Conservation (phyloP, 177 flowering plant species). For the Telopea speciosissima region DNA sequence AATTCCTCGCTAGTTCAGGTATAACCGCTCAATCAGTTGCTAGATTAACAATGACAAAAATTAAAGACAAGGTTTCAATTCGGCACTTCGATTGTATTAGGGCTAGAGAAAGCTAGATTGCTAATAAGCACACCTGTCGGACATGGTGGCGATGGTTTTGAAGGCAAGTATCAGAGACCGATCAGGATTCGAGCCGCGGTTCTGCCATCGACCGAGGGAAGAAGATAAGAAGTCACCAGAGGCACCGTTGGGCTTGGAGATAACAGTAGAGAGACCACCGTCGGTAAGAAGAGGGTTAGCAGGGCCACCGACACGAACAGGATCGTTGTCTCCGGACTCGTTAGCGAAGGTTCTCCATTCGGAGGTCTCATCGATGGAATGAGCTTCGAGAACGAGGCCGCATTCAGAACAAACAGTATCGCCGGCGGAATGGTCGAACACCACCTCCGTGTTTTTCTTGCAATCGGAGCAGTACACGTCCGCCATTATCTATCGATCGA, state of each 20-base stretch:
- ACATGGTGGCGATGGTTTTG: conserved; percentile 26
- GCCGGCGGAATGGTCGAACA: conserved; percentile 25
- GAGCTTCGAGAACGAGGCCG: conserved; percentile 26
- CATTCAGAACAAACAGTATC: conserved; percentile 29
- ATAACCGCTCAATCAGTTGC: background rate
- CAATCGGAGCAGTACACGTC: conserved; percentile 23
- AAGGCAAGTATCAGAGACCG: conserved; percentile 21
- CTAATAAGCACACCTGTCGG: conserved; percentile 14
- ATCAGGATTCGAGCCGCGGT: conserved; percentile 22
- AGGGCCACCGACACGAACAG: conserved; percentile 30
- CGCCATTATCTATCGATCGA: conserved; percentile 5
- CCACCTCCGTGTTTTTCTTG: conserved; percentile 25
- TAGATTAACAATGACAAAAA: background rate
- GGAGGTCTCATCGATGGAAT: conserved; percentile 28
- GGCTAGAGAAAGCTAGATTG: background rate
- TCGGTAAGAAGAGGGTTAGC: conserved; percentile 22
- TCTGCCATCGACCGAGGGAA: conserved; percentile 23
- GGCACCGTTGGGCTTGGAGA: conserved; percentile 23
- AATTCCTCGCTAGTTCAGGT: background rate
- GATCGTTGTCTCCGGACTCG: conserved; percentile 24
- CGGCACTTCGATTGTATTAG: background rate
- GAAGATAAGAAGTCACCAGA: conserved; percentile 16
- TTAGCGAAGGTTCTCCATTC: conserved; percentile 31
- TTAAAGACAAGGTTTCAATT: background rate
- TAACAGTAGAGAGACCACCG: conserved; percentile 21